Base-by-base conservation (phyloP, 2,329 filamentous ascomycete species). In the Cladosporium sp. region DNA sequence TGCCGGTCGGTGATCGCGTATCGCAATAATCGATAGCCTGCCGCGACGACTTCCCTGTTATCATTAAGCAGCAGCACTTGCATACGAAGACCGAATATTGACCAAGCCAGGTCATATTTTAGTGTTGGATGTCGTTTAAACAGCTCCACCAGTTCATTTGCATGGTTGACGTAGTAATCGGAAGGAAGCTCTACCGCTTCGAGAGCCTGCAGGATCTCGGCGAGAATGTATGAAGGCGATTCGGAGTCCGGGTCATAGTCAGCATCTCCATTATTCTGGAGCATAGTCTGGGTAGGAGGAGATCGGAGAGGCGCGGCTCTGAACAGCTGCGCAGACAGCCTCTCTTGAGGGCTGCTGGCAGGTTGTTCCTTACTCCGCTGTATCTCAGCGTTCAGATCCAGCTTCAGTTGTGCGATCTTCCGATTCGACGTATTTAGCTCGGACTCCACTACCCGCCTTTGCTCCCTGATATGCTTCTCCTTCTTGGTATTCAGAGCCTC, bases 101-200 rank as follows among this genome's bases (percentile, higher is more conserved):
- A 87, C 93, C 93, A 98, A 1, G 89, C 91, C 45, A 98, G 74
- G 69, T 98, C 95, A 68, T 97, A 96, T 67, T 98, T 98, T 53
- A 98, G 78, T 1, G 89, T 92, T 1, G 90, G 89, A 69, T 97
- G 84, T 49, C 89, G 81, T 68, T 92, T 95, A 73, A 98, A 95
- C n/a, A 98, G 77, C 57, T 95, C 88, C n/a, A 97, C 93, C 8
- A 98, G 77, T 58, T 83, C 87, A 66, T 98, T 98, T 22, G 90
- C 90, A 56, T 89, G 83, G 55, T 87, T 88, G 49, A 98, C 92
- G 66, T 98, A 98, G 72, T 95, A 96, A 70, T 97, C 93, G 0
- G 92, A 85, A 41, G 83, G 81, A 83, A 96, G 88, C 22, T 88
- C 89, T 66, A 90, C 87, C 10, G 85, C 79, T 68, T 98, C 93